A percentile compares a stretch with the other conserved stretches of the same genome.
phyloP scores from a whole-genome alignment of 257 asterid genomes.

The Ophiorrhiza pumila region DNA sequence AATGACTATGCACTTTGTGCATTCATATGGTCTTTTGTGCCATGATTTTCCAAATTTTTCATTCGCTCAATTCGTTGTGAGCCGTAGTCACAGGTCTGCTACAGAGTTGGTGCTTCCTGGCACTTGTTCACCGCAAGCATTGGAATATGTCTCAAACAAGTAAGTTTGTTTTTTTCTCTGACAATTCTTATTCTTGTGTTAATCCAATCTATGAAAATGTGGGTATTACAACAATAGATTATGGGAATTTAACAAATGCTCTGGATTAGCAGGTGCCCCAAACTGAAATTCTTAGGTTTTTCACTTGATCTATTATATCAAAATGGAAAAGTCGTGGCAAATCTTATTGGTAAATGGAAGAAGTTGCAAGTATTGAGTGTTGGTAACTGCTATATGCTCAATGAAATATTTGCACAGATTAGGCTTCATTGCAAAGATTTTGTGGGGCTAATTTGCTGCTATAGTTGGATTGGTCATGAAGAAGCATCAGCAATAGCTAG shows the following conservation, averaged over 20 bases:
- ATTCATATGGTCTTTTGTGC: slow-evolving; percentile 3
- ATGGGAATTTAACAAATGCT: background rate
- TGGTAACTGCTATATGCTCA: slow-evolving; percentile 13
- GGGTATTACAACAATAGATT: background rate
- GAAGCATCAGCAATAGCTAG: slow-evolving; percentile 13
- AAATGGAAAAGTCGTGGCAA: slow-evolving; percentile 1
- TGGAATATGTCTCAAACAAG: slow-evolving; percentile 12
- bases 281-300: slow-evolving; percentile 14
- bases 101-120: slow-evolving; percentile 17
- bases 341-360: slow-evolving; percentile 6
- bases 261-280: slow-evolving; percentile 11
- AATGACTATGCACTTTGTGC: background rate
- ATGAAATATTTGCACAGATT: slow-evolving; percentile 11
- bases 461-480: slow-evolving; percentile 18
- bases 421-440: slow-evolving; percentile 12
- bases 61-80: slow-evolving; percentile 12
- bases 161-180: background rate
- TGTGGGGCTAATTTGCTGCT: slow-evolving; percentile 13
- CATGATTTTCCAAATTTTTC: slow-evolving; percentile 11
- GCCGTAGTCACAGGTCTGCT: slow-evolving; percentile 9
- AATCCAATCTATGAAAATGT: background rate
- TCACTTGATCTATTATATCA: slow-evolving; percentile 12
- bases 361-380: slow-evolving; percentile 6
- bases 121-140: slow-evolving; percentile 6
- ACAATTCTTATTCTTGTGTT: background rate